Conservation (phyloP, 352 stramenopile species). For the Pythium rishiriense region DNA sequence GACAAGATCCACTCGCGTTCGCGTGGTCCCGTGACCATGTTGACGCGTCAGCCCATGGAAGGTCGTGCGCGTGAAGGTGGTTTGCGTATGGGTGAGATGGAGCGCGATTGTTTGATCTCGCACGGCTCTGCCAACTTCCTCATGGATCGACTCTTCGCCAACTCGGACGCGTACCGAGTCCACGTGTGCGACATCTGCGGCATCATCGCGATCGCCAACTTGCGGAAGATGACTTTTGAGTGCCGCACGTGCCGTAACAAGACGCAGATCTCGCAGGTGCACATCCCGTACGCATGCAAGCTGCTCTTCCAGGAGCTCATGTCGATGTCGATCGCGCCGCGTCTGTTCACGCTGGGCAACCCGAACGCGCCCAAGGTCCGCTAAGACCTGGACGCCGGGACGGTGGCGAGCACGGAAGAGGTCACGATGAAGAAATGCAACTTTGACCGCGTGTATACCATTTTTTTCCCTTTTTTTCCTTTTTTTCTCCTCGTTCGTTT, state of each 20-base stretch:
- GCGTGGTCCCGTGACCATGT: constrained; percentile 95
- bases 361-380: constrained; percentile 63
- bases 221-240: constrained; percentile 99
- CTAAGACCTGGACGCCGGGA: constrained; percentile 1
- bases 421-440: neutral
- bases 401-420: neutral
- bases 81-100: constrained; percentile 99
- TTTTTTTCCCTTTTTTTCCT: neutral
- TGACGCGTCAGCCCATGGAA: constrained; percentile 99
- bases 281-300: constrained; percentile 99
- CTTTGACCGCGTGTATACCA: neutral
- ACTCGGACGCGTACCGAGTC: constrained; percentile 98
- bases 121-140: constrained; percentile 99
- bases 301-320: constrained; percentile 99
- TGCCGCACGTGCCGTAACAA: constrained; percentile 95
- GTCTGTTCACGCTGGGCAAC: constrained; percentile 94
- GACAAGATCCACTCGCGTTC: constrained; percentile 99
- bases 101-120: constrained; percentile 99
- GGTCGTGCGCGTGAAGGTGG: constrained; percentile 97
- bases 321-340: constrained; percentile 99
- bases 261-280: constrained; percentile 94
- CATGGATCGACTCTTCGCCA: constrained; percentile 99
- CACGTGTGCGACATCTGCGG: constrained; percentile 99
- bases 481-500: no score
- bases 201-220: constrained; percentile 98